phyloP scores from a whole-genome alignment of 495 filamentous ascomycete species.

The Tuber magnatum region DNA sequence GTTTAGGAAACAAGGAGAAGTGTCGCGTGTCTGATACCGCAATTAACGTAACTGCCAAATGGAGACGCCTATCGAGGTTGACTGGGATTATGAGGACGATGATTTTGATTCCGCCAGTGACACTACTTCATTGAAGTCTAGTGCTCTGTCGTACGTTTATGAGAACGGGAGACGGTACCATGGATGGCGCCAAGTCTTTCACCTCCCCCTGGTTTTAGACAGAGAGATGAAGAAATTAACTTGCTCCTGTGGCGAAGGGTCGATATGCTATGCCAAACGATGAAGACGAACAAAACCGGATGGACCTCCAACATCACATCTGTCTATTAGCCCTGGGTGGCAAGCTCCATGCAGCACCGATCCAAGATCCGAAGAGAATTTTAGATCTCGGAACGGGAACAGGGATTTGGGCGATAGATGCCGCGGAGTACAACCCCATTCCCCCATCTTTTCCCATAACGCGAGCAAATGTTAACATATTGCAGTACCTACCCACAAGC shows the following conservation, averaged over 20 bases:
- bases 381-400: constrained; percentile 60
- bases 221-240: not conserved
- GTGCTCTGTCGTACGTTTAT: constrained; percentile 13
- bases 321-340: constrained; percentile 49
- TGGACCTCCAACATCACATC: constrained; percentile 48
- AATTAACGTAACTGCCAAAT: not conserved
- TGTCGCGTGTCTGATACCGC: not conserved
- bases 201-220: not conserved
- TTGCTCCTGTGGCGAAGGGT: constrained; percentile 11
- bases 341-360: constrained; percentile 51
- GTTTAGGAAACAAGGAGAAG: not conserved
- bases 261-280: constrained; percentile 29
- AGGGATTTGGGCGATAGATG: constrained; percentile 56
- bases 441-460: not conserved
- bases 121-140: constrained; percentile 21
- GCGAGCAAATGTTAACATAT: not conserved
- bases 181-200: constrained; percentile 21
- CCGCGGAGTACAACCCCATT: constrained; percentile 42
- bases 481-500: constrained; percentile 44
- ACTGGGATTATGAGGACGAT: not conserved
- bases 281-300: constrained; percentile 29
- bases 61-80: constrained; percentile 11
- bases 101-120: constrained; percentile 9
- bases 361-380: constrained; percentile 48
- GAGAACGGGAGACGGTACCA: constrained; percentile 20